Evolutionary conservation across 495 filamentous ascomycete genomes (phyloP).

Genomic region (Hypoxylon cercidicola): DNA sequence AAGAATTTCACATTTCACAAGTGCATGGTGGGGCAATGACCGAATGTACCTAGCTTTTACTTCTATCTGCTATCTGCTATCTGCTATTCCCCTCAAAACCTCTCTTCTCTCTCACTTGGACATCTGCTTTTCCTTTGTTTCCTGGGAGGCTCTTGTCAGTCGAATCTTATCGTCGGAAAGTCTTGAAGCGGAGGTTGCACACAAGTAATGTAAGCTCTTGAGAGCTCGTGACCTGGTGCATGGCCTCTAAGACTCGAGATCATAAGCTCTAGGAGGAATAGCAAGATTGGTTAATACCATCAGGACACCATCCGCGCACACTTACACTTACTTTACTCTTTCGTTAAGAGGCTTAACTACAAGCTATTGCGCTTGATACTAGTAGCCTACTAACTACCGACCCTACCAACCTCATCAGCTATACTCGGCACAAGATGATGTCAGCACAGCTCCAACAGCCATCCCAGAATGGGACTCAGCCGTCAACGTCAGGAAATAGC

Average conservation of each 20-base stretch:
- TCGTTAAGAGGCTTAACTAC: neutral
- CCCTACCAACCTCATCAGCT: too few species aligned
- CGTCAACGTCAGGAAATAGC: constrained; percentile 5
- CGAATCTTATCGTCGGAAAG: too few species aligned
- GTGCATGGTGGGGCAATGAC: too few species aligned
- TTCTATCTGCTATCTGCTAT: too few species aligned
- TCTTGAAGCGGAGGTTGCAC: neutral
- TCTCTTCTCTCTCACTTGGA: too few species aligned
- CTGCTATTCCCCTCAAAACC: too few species aligned
- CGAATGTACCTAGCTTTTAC: too few species aligned
- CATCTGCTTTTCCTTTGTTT: too few species aligned
- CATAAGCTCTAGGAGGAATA: constrained; percentile 20
- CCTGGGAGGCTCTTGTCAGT: too few species aligned
- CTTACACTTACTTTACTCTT: neutral
- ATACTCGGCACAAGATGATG: constrained; percentile 43
- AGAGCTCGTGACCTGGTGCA: constrained; percentile 28
- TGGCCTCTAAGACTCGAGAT: constrained; percentile 16
- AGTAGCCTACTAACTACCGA: constrained; percentile 1
- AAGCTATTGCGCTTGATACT: constrained; percentile 6
- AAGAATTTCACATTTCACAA: too few species aligned
- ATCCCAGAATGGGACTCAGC: constrained; percentile 23
- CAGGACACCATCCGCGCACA: neutral
- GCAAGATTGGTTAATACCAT: constrained; percentile 11
- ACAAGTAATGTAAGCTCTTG: constrained; percentile 16
- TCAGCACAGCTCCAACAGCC: constrained; percentile 49